Evolutionary conservation across 148 eudicot genomes (phyloP), one percentile per base, ranked within the genome.

Genomic region (Heliosperma pusillum): DNA sequence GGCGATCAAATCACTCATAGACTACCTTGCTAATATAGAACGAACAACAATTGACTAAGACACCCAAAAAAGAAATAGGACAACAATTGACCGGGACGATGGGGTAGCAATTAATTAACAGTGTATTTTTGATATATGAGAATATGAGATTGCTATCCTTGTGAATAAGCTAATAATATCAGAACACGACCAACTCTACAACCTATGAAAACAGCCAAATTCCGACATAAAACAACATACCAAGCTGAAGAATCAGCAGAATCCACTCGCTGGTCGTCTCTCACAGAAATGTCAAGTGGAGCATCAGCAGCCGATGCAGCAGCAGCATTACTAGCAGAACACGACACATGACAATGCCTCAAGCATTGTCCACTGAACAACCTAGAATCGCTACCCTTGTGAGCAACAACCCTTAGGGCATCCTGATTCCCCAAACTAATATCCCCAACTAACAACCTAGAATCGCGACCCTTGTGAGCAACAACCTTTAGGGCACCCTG

Each of bases 361-460:
- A 65, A 19, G n/a, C 72, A 77, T 47, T 75, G 70, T 12, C 86
- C 86, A 80, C 70, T 17, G 50, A 82, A 62, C 30, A 64, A 30
- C 75, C 72, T 82, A 40, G 71, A 83, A 36, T 75, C 60, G 66
- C 77, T 61, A 79, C 74, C 73, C 73, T 71, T 81, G 42, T 16
- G 58, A 9, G 72, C 70, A 36, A 79, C 13, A 74, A 80, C n/a
- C 75, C 78, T 78, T 69, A 22, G 74, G 44, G 57, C 33, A 75
- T 40, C 68, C 7, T 59, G 81, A 80, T 47, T 73, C 66, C 78
- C 81, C 88, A 93, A 63, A 71, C 88, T 85, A 75, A 88, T 4
- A 55, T 79, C 16, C 72, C 75, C 82, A 87, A 79, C 76, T 77
- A 67, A 29, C 30, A 29, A 29, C 30, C 30, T 36, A 36, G 42